A percentile compares a stretch with the other conserved stretches of the same genome.
These are phyloP conservation scores for Tetrapisispora pingtungensis DNA, from an alignment of 805 yeast genomes.

Conservation along the genomic window DNA sequence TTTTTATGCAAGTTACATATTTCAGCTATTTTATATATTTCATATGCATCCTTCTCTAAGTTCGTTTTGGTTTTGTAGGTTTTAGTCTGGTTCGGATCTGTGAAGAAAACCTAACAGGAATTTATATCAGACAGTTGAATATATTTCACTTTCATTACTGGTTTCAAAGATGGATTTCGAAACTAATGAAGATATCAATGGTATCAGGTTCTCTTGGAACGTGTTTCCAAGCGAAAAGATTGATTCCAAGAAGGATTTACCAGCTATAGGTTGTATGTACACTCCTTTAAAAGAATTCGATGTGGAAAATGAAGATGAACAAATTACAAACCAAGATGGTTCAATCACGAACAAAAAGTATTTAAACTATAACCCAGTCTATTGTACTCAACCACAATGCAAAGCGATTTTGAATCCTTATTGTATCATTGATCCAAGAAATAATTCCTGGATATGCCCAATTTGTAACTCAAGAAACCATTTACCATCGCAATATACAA, in stretches of 20 bases:
- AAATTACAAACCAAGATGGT: background rate
- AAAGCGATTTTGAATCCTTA: constrained; percentile 81
- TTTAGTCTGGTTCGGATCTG: no score
- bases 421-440: constrained; percentile 66
- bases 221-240: constrained; percentile 80
- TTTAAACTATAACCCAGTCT: constrained; percentile 77
- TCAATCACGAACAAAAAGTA: constrained; percentile 20
- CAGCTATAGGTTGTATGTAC: constrained; percentile 88
- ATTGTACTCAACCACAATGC: constrained; percentile 69
- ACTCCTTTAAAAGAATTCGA: constrained; percentile 84
- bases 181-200: constrained; percentile 59
- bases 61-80: no score
- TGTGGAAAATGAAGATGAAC: constrained; percentile 40
- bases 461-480: constrained; percentile 70
- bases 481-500: constrained; percentile 73
- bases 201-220: constrained; percentile 70
- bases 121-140: no score
- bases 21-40: no score
- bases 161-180: constrained; percentile 37
- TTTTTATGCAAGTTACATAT: no score
- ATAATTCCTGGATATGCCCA: constrained; percentile 78
- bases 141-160: no score
- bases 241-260: constrained; percentile 84
- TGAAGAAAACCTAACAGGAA: no score
- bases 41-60: no score